Conservation (phyloP, 176 grass and related monocot species). For the Triticum monococcum region DNA sequence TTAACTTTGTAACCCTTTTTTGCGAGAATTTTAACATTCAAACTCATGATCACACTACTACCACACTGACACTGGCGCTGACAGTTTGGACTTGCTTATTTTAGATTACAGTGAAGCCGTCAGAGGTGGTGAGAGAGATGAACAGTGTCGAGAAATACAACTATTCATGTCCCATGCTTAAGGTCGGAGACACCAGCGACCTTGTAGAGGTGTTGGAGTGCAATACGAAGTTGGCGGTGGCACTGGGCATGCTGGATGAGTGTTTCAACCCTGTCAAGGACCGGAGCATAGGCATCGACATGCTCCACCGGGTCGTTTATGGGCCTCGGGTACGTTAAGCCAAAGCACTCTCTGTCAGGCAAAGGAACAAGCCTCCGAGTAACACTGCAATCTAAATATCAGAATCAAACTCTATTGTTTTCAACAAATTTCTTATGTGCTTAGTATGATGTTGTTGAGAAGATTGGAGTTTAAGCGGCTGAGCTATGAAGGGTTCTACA, state of each 20-base stretch:
- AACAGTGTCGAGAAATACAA: too few relatives aligned
- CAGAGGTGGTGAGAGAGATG: too few relatives aligned
- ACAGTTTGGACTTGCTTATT: too few relatives aligned
- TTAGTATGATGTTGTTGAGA: not conserved
- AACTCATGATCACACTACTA: too few relatives aligned
- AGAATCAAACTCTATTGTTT: not conserved
- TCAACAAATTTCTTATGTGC: not conserved
- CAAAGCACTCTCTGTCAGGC: not conserved
- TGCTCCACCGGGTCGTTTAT: conserved; percentile 62
- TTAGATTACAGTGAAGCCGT: too few relatives aligned
- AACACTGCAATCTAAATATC: not conserved
- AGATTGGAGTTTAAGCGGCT: conserved; percentile 62
- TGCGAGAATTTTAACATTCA: too few relatives aligned
- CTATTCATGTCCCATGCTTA: too few relatives aligned
- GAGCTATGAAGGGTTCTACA: conserved; percentile 71
- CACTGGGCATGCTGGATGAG: conserved; percentile 61
- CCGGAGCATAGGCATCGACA: conserved; percentile 48
- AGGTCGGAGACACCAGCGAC: too few relatives aligned
- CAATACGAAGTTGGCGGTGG: conserved; percentile 49
- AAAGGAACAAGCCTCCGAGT: not conserved
- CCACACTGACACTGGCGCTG: too few relatives aligned
- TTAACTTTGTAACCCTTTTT: too few relatives aligned
- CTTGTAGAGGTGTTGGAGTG: not conserved
- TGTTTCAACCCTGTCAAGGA: conserved; percentile 69
- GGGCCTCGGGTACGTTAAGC: conserved; percentile 56